These are phyloP conservation scores for Vitis vinifera DNA, from an alignment of 164 flowering plant species.

Conservation along the genomic window DNA sequence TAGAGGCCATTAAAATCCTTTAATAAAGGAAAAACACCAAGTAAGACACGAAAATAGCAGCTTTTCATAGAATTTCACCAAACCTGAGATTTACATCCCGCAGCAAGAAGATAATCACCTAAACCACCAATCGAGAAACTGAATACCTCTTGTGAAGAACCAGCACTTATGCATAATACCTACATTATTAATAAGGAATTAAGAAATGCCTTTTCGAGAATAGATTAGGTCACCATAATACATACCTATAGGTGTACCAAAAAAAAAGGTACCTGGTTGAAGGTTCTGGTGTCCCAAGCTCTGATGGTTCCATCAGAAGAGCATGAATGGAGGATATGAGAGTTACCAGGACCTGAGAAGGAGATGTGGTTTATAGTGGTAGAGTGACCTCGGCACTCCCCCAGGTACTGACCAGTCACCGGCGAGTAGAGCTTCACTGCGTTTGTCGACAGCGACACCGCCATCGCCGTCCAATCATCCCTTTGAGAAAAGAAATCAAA, in stretches of 20 bases:
- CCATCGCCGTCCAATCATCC: conserved; percentile 72
- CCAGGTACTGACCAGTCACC: conserved; percentile 71
- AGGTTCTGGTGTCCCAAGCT: conserved; percentile 83
- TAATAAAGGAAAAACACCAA: not conserved
- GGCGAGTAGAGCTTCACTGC: conserved; percentile 83
- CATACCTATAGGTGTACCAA: not conserved
- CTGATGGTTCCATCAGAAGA: conserved; percentile 85
- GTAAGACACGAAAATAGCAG: not conserved
- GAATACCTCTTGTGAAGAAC: conserved; percentile 67
- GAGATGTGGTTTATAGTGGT: conserved; percentile 66
- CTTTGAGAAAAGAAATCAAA: conserved; percentile 27
- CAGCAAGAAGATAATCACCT: conserved; percentile 72
- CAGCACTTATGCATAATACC: conserved; percentile 65
- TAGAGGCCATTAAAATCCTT: too few relatives aligned
- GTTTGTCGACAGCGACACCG: conserved; percentile 83
- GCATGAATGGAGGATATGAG: conserved; percentile 66
- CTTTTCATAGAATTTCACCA: not conserved
- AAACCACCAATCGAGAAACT: conserved; percentile 87
- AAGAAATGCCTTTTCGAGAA: not conserved
- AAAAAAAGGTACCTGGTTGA: conserved; percentile 50
- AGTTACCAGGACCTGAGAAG: conserved; percentile 45
- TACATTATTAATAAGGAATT: conserved; percentile 21
- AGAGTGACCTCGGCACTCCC: conserved; percentile 84
- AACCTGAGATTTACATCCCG: conserved; percentile 88
- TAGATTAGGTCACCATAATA: too few relatives aligned